These are phyloP conservation scores for Striga asiatica DNA, from an alignment of 257 asterid genomes.

Conservation along the genomic window DNA sequence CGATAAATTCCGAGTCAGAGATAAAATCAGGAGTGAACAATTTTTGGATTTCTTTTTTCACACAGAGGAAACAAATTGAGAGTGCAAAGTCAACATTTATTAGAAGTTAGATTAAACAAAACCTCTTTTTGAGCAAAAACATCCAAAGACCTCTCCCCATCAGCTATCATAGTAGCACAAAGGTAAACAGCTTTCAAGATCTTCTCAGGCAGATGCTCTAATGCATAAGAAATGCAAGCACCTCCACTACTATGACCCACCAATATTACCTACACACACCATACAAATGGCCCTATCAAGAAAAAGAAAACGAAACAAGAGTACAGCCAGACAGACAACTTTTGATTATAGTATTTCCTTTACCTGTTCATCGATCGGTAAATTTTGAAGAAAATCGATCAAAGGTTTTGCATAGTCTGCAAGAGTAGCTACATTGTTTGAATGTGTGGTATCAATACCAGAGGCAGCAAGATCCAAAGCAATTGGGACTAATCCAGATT, in stretches of 20 bases:
- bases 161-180: slow-evolving; percentile 74
- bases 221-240: slow-evolving; percentile 78
- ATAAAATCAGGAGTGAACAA: too few relatives aligned
- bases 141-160: slow-evolving; percentile 84
- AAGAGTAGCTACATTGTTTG: slow-evolving; percentile 48
- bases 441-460: slow-evolving; percentile 62
- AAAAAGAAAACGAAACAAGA: background rate
- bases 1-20: too few relatives aligned
- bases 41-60: too few relatives aligned
- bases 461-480: slow-evolving; percentile 87
- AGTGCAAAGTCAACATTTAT: background rate
- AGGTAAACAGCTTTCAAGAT: slow-evolving; percentile 73
- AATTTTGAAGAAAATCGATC: slow-evolving; percentile 60
- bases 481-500: slow-evolving; percentile 58
- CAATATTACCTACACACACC: slow-evolving; percentile 54
- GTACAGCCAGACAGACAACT: background rate
- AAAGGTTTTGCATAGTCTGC: slow-evolving; percentile 76
- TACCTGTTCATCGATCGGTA: slow-evolving; percentile 73
- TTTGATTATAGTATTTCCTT: background rate
- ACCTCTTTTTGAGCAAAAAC: slow-evolving; percentile 96
- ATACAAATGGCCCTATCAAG: background rate
- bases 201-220: slow-evolving; percentile 64
- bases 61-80: background rate
- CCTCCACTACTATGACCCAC: slow-evolving; percentile 97
- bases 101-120: too few relatives aligned